phyloP scores from a whole-genome alignment of 805 yeast genomes.

The Metschnikowia rubicola region DNA sequence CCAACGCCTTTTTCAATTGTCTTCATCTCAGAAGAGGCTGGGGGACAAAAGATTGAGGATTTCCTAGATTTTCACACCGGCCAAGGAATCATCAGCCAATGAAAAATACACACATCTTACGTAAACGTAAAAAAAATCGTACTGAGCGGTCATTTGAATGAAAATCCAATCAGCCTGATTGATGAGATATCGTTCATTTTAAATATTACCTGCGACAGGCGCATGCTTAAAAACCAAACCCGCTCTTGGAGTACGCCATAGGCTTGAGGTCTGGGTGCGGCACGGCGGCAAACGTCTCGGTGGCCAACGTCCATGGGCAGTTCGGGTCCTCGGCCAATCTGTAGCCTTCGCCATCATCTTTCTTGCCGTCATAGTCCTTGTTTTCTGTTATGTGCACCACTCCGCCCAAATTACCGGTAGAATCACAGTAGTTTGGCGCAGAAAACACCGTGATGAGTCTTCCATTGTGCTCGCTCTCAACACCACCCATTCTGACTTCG shows the following conservation, averaged over 20 bases:
- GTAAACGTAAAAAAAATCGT: no score
- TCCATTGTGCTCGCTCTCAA: conserved; percentile 82
- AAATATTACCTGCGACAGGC: background rate
- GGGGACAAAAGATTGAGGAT: no score
- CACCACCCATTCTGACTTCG: conserved; percentile 92
- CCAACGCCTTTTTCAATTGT: no score
- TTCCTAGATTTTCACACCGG: no score
- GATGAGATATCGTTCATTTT: background rate
- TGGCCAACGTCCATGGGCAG: conserved; percentile 47
- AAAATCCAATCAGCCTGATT: no score
- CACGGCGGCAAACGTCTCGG: conserved; percentile 70
- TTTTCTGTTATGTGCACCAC: conserved; percentile 66
- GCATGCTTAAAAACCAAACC: conserved; percentile 35
- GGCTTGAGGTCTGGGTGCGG: conserved; percentile 90
- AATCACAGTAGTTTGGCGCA: conserved; percentile 97
- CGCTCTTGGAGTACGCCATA: conserved; percentile 74
- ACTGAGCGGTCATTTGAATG: no score
- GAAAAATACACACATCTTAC: no score
- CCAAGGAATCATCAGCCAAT: no score
- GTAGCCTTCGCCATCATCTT: conserved; percentile 44
- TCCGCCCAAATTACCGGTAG: conserved; percentile 88
- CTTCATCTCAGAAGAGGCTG: no score
- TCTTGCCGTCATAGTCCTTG: conserved; percentile 41
- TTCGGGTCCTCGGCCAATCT: conserved; percentile 33
- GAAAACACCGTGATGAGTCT: conserved; percentile 89